Percentiles rank a stretch among this genome's conserved stretches.
phyloP scores from a whole-genome alignment of 805 yeast genomes.

The Starmerella stellata region DNA sequence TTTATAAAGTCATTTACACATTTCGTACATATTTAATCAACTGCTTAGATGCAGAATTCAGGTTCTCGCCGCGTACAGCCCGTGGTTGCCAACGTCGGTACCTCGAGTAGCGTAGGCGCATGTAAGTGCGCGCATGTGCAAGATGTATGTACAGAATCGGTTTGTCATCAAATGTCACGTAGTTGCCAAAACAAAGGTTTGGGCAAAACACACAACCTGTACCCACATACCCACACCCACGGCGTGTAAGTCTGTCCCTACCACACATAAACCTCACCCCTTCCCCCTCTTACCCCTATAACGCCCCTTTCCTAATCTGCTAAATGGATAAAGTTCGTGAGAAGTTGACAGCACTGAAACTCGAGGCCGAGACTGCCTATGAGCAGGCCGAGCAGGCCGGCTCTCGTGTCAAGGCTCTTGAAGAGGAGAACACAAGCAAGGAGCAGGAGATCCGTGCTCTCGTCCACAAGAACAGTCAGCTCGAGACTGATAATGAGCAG shows the following conservation, averaged over 20 bases:
- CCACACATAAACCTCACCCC: too few species aligned
- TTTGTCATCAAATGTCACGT: neutral
- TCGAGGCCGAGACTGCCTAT: slow-evolving; percentile 95
- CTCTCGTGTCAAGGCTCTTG: slow-evolving; percentile 67
- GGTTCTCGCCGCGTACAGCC: too few species aligned
- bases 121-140: too few species aligned
- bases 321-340: slow-evolving; percentile 19
- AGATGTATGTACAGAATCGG: too few species aligned
- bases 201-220: neutral
- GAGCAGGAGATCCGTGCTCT: slow-evolving; percentile 89
- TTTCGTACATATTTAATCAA: too few species aligned
- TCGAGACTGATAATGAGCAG: slow-evolving; percentile 63
- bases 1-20: too few species aligned
- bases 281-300: too few species aligned
- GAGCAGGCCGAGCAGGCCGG: slow-evolving; percentile 82
- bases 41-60: too few species aligned
- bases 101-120: too few species aligned
- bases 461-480: slow-evolving; percentile 74
- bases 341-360: slow-evolving; percentile 39
- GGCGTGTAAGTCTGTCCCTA: too few species aligned
- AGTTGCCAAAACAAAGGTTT: neutral
- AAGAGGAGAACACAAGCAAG: slow-evolving; percentile 78
- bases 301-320: too few species aligned
- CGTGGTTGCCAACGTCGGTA: too few species aligned
- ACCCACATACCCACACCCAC: neutral